These are phyloP conservation scores for Beauveria rudraprayagi DNA, from an alignment of 2,329 filamentous ascomycete genomes.

Conservation along the genomic window DNA sequence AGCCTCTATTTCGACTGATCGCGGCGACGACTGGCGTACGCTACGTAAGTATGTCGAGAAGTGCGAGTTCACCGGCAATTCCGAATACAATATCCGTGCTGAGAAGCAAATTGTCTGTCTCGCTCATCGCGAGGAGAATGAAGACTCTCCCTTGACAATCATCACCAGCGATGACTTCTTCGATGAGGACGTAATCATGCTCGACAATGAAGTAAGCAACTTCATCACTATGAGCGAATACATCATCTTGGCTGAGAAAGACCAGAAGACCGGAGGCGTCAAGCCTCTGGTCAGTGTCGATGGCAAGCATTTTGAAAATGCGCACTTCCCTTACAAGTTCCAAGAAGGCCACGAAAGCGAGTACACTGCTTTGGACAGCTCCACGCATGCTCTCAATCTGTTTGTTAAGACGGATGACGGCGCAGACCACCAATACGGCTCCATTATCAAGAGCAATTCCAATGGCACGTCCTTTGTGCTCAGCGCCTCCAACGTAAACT, in stretches of 20 bases:
- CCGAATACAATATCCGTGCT: slow-evolving; percentile 45
- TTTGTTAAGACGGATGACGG: slow-evolving; percentile 74
- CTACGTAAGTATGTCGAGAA: slow-evolving; percentile 66
- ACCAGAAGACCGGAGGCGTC: slow-evolving; percentile 59
- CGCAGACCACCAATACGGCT: slow-evolving; percentile 63
- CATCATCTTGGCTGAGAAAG: slow-evolving; percentile 75
- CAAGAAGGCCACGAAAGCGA: slow-evolving; percentile 67
- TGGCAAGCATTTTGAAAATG: slow-evolving; percentile 71
- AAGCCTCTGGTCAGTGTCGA: slow-evolving; percentile 79
- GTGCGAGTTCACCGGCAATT: slow-evolving; percentile 77
- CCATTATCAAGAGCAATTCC: slow-evolving; percentile 95
- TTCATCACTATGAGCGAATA: slow-evolving; percentile 97
- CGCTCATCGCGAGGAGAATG: slow-evolving; percentile 45
- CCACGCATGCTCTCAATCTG: slow-evolving; percentile 87
- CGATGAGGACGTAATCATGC: slow-evolving; percentile 43
- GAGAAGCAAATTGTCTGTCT: slow-evolving; percentile 53
- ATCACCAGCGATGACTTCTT: slow-evolving; percentile 76
- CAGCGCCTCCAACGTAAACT: slow-evolving; percentile 73
- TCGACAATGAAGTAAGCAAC: slow-evolving; percentile 57
- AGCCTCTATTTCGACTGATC: slow-evolving; percentile 70
- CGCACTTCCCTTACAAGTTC: slow-evolving; percentile 81
- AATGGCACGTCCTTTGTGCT: slow-evolving; percentile 94
- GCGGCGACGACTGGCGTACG: slow-evolving; percentile 71
- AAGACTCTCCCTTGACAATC: slow-evolving; percentile 57
- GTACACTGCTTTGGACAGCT: slow-evolving; percentile 92